Evolutionary conservation across 768 basidiomycete genomes (phyloP), one percentile per base, ranked within the genome.

Genomic region (Russula vinacea): DNA sequence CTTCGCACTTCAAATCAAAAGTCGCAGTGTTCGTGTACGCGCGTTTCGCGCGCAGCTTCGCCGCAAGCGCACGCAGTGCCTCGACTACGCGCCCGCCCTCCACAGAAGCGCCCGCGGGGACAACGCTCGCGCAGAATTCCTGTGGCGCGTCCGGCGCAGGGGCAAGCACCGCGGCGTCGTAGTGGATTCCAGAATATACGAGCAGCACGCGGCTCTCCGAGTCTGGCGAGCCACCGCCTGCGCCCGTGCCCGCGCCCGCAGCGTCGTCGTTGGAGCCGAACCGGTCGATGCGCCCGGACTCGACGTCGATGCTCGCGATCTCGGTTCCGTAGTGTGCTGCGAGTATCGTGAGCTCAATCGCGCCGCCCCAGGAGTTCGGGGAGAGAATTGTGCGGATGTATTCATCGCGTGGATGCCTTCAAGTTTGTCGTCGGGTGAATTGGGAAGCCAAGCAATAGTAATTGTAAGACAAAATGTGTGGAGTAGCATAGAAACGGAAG

Each of bases 181-280:
- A 99, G 74, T 98, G 95, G 52, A 98, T 97, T 3, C 96, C 96
- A 0, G 91, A 93, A 76, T 98, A 98, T 5, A 98, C 80, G n/a
- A 98, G 72, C 16, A 97, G 74, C 62, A 86, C 75, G 71, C 75
- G 73, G 59, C 74, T 73, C 0, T 73, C 14, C 49, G 45, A 47
- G 10, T 6, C 78, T 5, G 29, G 29, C 29, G 5, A 5, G 29
- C 29, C 29, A n/a, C n/a, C n/a, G 29, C 70, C 74, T 63, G 76
- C 74, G 13, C 68, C 68, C 16, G 42, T n/a, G 29, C 70, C 74
- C 64, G 76, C 74, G 13, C 68, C 68, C 16, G 42, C 9, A 5
- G 0, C 24, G 11, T 22, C 24, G n/a, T 72, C 76, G 14, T 79
- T 76, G 32, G 79, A 83, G 1, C 84, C 78, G 71, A 95, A 96